Evolutionary conservation across 2,329 filamentous ascomycete genomes (phyloP).

Genomic region (Fonsecaea pugnacius): DNA sequence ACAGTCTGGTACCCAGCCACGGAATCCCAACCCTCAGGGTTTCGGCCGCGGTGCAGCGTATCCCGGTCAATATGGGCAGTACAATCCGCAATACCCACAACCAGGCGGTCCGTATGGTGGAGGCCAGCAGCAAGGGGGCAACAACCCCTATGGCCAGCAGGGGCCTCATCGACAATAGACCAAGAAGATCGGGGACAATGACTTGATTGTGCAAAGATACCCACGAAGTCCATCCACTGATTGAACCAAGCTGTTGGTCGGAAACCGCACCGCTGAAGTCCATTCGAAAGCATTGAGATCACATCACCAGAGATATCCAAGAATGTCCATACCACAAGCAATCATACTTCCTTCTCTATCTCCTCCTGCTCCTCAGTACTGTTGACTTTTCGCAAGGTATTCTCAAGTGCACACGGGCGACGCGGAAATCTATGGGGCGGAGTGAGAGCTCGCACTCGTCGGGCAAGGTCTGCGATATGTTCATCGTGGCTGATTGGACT

Average conservation of each 20-base stretch:
- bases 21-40: slow-evolving; percentile 33
- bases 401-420: slow-evolving; percentile 30
- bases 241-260: background rate
- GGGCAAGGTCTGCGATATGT: slow-evolving; percentile 82
- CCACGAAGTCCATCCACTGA: slow-evolving; percentile 11
- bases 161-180: slow-evolving; percentile 31
- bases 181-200: slow-evolving; percentile 4
- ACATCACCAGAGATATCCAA: slow-evolving; percentile 18
- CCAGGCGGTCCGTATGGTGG: slow-evolving; percentile 36
- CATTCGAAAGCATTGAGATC: slow-evolving; percentile 1
- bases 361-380: slow-evolving; percentile 66
- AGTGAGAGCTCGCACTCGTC: slow-evolving; percentile 67
- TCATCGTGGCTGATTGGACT: slow-evolving; percentile 77
- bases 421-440: slow-evolving; percentile 21
- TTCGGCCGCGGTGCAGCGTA: slow-evolving; percentile 39
- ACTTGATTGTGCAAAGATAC: slow-evolving; percentile 21
- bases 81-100: slow-evolving; percentile 29
- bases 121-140: slow-evolving; percentile 27
- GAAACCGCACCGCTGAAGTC: background rate
- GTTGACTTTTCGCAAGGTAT: slow-evolving; percentile 51
- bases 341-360: slow-evolving; percentile 51
- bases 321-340: slow-evolving; percentile 17
- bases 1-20: slow-evolving; percentile 36
- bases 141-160: slow-evolving; percentile 28
- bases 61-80: slow-evolving; percentile 29